Evolutionary conservation across 176 grass and related monocot genomes (phyloP).

Genomic region (Eragrostis nindensis): DNA sequence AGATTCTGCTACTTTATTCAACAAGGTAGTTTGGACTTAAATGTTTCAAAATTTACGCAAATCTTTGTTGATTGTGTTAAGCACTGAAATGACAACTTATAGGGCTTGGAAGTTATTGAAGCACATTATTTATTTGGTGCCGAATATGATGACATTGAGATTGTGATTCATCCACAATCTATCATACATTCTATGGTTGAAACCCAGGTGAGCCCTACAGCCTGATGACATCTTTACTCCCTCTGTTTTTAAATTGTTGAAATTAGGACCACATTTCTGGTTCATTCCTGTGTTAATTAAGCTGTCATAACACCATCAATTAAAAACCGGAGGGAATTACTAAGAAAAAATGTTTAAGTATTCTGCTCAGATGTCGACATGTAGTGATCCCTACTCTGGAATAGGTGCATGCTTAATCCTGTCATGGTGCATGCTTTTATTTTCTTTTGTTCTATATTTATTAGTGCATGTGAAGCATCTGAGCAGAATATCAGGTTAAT

Average conservation of each 20-base stretch:
- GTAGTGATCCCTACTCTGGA: conserved; percentile 3
- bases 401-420: conserved; percentile 4
- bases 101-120: conserved; percentile 99
- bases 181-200: conserved; percentile 99
- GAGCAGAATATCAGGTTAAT: conserved; percentile 25
- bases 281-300: background rate
- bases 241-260: background rate
- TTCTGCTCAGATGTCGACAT: conserved; percentile 14
- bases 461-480: conserved; percentile 9
- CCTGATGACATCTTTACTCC: background rate
- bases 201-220: conserved; percentile 70
- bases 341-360: background rate
- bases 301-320: background rate
- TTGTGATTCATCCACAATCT: conserved; percentile 97
- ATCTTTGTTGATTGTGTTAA: conserved; percentile 23
- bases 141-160: conserved; percentile 92
- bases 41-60: conserved; percentile 5
- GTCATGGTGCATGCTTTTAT: background rate
- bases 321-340: background rate
- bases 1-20: conserved; percentile 98
- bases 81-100: conserved; percentile 27
- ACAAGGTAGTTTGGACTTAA: conserved; percentile 62
- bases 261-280: background rate
- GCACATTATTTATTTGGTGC: conserved; percentile 96
- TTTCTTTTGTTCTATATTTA: background rate